Evolutionary conservation across 148 eudicot genomes (phyloP).

Genomic region (Silene latifolia): DNA sequence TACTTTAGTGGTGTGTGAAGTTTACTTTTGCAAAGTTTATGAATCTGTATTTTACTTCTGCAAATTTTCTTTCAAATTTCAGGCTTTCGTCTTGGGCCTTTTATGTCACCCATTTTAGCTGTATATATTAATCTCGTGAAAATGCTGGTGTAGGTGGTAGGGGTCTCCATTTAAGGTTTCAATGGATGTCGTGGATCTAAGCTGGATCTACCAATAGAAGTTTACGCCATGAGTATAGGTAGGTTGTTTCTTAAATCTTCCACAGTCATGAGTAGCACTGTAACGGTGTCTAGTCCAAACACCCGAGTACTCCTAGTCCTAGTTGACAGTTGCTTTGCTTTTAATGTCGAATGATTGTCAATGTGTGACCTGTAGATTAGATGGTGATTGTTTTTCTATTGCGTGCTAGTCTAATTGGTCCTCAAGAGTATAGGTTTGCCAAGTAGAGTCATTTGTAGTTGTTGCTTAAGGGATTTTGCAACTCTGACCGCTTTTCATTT

Average conservation of each 20-base stretch:
- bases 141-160: too few relatives aligned
- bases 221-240: background rate
- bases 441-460: background rate
- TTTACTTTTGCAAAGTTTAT: too few relatives aligned
- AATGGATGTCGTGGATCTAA: background rate
- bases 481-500: background rate
- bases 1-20: too few relatives aligned
- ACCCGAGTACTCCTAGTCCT: too few relatives aligned
- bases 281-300: background rate
- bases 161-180: too few relatives aligned
- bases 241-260: background rate
- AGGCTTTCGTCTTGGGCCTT: too few relatives aligned
- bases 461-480: background rate
- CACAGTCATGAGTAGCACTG: too few relatives aligned
- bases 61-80: too few relatives aligned
- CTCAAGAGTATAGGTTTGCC: background rate
- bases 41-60: too few relatives aligned
- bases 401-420: background rate
- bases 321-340: background rate
- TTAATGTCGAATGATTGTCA: background rate
- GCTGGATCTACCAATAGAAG: background rate
- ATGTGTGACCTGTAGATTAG: background rate
- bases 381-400: background rate
- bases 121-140: too few relatives aligned
- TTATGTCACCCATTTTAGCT: too few relatives aligned